Base-by-base conservation (phyloP, 2,329 filamentous ascomycete species). In the Podosphaera xanthii region DNA sequence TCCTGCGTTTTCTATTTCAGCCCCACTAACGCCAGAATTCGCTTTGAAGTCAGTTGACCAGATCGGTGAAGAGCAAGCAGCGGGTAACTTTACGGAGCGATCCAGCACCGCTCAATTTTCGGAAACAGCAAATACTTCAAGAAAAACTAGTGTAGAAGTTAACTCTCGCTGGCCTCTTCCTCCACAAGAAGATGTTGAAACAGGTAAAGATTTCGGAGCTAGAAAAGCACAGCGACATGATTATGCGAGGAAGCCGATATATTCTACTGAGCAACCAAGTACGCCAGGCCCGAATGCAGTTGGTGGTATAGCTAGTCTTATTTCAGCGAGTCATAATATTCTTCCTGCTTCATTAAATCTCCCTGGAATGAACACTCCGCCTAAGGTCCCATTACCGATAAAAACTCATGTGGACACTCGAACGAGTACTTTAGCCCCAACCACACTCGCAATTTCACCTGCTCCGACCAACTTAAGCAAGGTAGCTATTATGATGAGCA, bases 171-270 rank as follows among this genome's bases (percentile, higher is more conserved):
- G 79, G 46, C 80, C 79, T 4, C 76, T 81, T 59, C 82, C 79
- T 3, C 75, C 76, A 1, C 73, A 77, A 61, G 81, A 83, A 66
- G 87, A 91, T 50, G 81, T 83, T 36, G 86, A 92, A 66, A 82
- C 81, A 63, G 79, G 83, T 60, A 79, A 86, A 62, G 89, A 94
- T 61, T 88, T 92, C 69, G 86, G 87, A 7, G 81, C 87, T 30
- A 82, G 90, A 61, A 88, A 97, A 63, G 96, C 96, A 69, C 87
- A 94, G 69, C 95, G 89, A 70, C 77, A 96, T 52, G 91, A 96
- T 70, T 76, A 95, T 60, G 87, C 94, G 70, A 82, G 91, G 63
- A 94, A 91, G 68, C 79, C 83, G 61, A 75, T 76, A 36, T 69
- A 72, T 30, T 72, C 70, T 33, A 67, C 69, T 30, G 65, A 65